These are phyloP conservation scores for Acmispon strigosus DNA, from an alignment of 306 rosid species.

Conservation along the genomic window DNA sequence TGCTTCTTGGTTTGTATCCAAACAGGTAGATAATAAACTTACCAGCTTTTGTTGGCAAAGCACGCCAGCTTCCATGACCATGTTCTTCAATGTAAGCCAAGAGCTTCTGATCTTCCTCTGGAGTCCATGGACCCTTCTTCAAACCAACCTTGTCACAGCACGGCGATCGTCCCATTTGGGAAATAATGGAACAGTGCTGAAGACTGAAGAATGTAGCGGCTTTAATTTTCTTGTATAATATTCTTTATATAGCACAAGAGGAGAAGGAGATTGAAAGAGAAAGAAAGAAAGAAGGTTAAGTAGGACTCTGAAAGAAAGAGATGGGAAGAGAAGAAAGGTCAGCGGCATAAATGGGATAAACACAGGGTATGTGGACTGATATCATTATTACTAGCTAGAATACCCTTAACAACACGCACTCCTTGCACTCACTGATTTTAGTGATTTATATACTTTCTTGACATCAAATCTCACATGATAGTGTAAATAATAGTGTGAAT, in stretches of 20 bases:
- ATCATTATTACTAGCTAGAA: constrained; percentile 24
- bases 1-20: too few relatives aligned
- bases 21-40: too few relatives aligned
- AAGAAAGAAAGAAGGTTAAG: background rate
- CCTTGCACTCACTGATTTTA: too few relatives aligned
- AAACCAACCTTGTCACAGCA: constrained; percentile 93
- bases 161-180: constrained; percentile 88
- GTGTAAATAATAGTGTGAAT: too few relatives aligned
- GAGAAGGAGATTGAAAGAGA: background rate
- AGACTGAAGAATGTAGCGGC: background rate
- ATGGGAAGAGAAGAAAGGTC: constrained; percentile 51
- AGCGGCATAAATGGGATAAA: constrained; percentile 53
- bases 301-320: constrained; percentile 19
- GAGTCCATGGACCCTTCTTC: constrained; percentile 99
- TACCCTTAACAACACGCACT: constrained; percentile 24
- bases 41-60: constrained; percentile 85
- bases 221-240: background rate
- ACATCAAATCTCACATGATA: too few relatives aligned
- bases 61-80: constrained; percentile 98
- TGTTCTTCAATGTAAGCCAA: constrained; percentile 87
- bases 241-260: constrained; percentile 19
- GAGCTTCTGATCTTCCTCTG: constrained; percentile 96
- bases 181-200: background rate
- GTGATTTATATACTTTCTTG: too few relatives aligned
- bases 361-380: background rate